These are phyloP conservation scores for Gymnopus androsaceus DNA, from an alignment of 1,284 basidiomycete species.

Conservation along the genomic window DNA sequence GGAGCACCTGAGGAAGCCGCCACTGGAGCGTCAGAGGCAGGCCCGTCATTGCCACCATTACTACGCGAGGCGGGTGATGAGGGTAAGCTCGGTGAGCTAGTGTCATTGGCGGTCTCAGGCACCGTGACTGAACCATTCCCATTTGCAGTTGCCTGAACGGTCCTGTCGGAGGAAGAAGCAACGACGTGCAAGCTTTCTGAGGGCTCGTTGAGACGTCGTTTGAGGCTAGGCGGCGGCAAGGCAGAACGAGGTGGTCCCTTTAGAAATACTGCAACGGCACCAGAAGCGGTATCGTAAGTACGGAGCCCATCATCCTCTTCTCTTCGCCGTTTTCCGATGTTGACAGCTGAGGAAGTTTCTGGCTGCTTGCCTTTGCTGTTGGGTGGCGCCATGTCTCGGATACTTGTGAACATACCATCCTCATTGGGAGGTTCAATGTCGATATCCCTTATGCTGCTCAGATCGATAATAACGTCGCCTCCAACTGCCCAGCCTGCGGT, in stretches of 20 bases:
- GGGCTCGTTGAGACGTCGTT: constrained; percentile 41
- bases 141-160: no score
- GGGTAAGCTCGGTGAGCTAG: no score
- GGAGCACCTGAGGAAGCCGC: constrained; percentile 15
- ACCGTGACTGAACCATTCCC: no score
- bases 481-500: constrained; percentile 87
- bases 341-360: constrained; percentile 18
- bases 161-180: not conserved
- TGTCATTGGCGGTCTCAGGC: no score
- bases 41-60: not conserved
- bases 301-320: constrained; percentile 56
- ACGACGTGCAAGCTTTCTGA: not conserved
- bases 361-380: constrained; percentile 56
- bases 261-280: constrained; percentile 56
- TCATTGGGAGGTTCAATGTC: constrained; percentile 63
- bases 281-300: constrained; percentile 55
- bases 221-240: constrained; percentile 42
- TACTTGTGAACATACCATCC: constrained; percentile 56
- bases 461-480: constrained; percentile 82
- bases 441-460: constrained; percentile 65
- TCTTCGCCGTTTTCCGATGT: constrained; percentile 53
- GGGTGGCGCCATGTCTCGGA: constrained; percentile 51
- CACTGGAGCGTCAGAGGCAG: not conserved
- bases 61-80: no score
- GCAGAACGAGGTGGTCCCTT: constrained; percentile 31